Evolutionary conservation across 345 rosid genomes (phyloP).

Genomic region (Pistacia integerrima): DNA sequence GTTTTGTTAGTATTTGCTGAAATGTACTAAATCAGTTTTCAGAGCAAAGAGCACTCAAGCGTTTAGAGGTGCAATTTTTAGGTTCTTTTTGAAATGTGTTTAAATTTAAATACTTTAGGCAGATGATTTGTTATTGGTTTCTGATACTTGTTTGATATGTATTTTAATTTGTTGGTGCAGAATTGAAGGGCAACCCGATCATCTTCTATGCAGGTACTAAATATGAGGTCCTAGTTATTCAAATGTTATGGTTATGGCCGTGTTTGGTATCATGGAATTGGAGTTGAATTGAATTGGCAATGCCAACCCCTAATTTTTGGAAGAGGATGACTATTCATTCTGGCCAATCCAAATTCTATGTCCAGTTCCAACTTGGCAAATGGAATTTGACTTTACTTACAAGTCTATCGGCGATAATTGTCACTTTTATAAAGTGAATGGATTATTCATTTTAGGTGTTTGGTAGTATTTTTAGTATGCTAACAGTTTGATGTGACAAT

Average conservation of each 20-base stretch:
- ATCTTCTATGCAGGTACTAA: constrained; percentile 69
- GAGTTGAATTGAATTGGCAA: neutral
- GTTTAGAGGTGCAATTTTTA: too few relatives aligned
- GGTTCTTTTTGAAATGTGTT: neutral
- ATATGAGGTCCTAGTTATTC: neutral
- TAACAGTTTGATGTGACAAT: neutral
- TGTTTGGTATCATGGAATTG: neutral
- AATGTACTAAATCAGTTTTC: too few relatives aligned
- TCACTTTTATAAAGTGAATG: neutral
- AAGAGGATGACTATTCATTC: neutral
- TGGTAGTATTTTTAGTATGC: neutral
- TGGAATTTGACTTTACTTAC: neutral
- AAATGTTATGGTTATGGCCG: neutral
- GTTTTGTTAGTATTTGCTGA: neutral
- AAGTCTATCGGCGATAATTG: neutral
- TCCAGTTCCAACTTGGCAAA: too few relatives aligned
- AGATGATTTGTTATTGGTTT: too few relatives aligned
- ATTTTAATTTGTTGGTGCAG: constrained; percentile 41
- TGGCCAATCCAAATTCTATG: neutral
- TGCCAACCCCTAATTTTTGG: neutral
- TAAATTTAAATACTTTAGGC: too few relatives aligned
- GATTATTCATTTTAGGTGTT: neutral
- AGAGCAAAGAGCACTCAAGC: too few relatives aligned
- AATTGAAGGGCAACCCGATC: constrained; percentile 73
- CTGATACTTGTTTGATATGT: too few relatives aligned